These are phyloP conservation scores for Cryptosporidium sp. DNA, from an alignment of 169 alveolate species.

Conservation along the genomic window DNA sequence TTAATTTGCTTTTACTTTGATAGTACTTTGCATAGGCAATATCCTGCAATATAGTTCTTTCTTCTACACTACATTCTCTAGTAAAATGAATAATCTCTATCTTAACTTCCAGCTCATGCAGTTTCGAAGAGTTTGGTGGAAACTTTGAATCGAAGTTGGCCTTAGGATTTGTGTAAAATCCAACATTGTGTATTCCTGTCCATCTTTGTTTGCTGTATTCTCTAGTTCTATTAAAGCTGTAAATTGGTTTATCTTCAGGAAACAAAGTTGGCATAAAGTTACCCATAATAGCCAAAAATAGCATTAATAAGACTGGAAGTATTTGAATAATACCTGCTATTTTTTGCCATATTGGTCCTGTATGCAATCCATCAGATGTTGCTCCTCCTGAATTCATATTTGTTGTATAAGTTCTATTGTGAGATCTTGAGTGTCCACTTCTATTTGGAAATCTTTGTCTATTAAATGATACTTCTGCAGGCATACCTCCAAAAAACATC, in stretches of 20 bases:
- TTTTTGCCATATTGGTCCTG: slow-evolving; percentile 31
- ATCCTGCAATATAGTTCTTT: slow-evolving; percentile 59
- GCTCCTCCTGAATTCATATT: not conserved
- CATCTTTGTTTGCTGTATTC: slow-evolving; percentile 49
- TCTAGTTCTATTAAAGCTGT: slow-evolving; percentile 44
- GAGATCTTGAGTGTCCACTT: not conserved
- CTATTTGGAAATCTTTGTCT: slow-evolving; percentile 28
- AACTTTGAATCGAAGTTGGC: slow-evolving; percentile 26
- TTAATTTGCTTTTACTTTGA: slow-evolving; percentile 37
- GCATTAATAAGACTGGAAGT: slow-evolving; percentile 43
- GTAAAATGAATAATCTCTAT: slow-evolving; percentile 67
- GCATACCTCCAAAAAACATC: slow-evolving; percentile 84
- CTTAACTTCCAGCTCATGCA: slow-evolving; percentile 63
- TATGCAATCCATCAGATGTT: not conserved
- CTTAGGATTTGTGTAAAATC: slow-evolving; percentile 40
- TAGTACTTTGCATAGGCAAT: slow-evolving; percentile 71
- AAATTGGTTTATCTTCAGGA: slow-evolving; percentile 35
- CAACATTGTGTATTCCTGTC: slow-evolving; percentile 62
- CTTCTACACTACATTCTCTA: slow-evolving; percentile 70
- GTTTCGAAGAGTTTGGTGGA: slow-evolving; percentile 48
- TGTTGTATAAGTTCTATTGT: not conserved
- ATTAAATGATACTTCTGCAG: slow-evolving; percentile 54
- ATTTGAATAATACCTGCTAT: slow-evolving; percentile 56
- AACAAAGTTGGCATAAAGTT: slow-evolving; percentile 51
- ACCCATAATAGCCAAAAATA: slow-evolving; percentile 51